Conservation (phyloP, 306 rosid species). For the Cucumis hystrix region DNA sequence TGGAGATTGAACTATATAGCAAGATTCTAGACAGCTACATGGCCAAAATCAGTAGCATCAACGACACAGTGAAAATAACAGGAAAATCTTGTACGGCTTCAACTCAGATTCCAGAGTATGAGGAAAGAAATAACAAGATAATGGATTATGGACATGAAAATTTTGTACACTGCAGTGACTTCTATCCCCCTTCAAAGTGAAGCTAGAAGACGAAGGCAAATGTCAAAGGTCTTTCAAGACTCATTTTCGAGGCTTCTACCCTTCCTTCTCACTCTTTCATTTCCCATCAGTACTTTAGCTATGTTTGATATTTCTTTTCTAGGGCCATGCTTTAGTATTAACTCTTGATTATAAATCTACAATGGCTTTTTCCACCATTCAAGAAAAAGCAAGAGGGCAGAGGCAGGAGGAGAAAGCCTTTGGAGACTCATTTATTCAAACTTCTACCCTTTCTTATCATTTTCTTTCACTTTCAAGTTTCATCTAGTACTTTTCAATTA, state of each 20-base stretch:
- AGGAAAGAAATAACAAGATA: background rate
- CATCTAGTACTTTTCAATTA: too few species aligned
- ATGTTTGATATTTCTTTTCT: background rate
- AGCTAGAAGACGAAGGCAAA: background rate
- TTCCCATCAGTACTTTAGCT: background rate
- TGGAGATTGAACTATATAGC: background rate
- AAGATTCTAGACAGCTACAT: background rate
- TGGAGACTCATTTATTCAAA: too few species aligned
- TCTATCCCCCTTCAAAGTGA: background rate
- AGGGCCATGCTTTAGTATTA: background rate
- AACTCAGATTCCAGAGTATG: background rate
- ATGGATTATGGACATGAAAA: background rate
- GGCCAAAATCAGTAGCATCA: background rate
- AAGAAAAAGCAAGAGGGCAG: too few species aligned
- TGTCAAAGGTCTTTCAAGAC: background rate
- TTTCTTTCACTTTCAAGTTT: too few species aligned
- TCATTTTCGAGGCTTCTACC: background rate
- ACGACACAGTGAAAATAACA: background rate
- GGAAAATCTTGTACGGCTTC: background rate
- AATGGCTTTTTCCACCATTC: too few species aligned
- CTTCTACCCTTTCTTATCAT: too few species aligned
- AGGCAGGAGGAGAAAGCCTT: too few species aligned
- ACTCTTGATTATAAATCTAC: background rate
- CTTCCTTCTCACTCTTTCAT: background rate
- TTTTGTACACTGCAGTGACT: background rate